phyloP scores from a whole-genome alignment of 1,139 yeast species.

The Zhuliangozyma blackwelliae region DNA sequence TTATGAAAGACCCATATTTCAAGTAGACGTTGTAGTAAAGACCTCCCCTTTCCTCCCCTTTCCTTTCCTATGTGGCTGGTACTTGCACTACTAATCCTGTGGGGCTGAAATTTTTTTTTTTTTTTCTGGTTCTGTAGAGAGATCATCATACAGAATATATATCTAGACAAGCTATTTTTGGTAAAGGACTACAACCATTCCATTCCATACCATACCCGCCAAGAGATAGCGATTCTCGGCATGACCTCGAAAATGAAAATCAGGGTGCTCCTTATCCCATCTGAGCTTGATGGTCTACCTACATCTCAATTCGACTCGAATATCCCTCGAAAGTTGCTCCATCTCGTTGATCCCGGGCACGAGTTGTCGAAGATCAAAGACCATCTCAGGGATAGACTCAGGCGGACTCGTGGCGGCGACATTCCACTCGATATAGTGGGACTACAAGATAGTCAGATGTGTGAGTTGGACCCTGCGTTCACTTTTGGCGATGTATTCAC shows the following conservation, averaged over 20 bases:
- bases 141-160: no score
- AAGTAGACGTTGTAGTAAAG: neutral
- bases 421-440: slow-evolving; percentile 48
- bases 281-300: slow-evolving; percentile 13
- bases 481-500: slow-evolving; percentile 57
- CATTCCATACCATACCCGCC: no score
- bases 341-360: slow-evolving; percentile 48
- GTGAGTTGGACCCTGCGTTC: slow-evolving; percentile 79
- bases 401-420: slow-evolving; percentile 61
- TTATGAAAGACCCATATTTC: slow-evolving; percentile 3
- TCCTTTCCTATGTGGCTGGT: no score
- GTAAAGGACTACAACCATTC: no score
- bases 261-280: slow-evolving; percentile 39
- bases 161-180: no score
- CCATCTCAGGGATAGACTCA: slow-evolving; percentile 49
- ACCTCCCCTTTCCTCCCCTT: neutral
- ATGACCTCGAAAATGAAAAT: slow-evolving; percentile 30
- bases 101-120: no score
- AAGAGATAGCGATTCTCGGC: no score
- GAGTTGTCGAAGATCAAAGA: slow-evolving; percentile 37
- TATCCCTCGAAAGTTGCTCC: slow-evolving; percentile 49
- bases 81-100: no score
- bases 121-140: no score
- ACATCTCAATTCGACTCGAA: slow-evolving; percentile 12
- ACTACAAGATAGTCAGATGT: slow-evolving; percentile 59